These are phyloP conservation scores for Populus hybrid DNA, from an alignment of 441 rosid species.

Conservation along the genomic window DNA sequence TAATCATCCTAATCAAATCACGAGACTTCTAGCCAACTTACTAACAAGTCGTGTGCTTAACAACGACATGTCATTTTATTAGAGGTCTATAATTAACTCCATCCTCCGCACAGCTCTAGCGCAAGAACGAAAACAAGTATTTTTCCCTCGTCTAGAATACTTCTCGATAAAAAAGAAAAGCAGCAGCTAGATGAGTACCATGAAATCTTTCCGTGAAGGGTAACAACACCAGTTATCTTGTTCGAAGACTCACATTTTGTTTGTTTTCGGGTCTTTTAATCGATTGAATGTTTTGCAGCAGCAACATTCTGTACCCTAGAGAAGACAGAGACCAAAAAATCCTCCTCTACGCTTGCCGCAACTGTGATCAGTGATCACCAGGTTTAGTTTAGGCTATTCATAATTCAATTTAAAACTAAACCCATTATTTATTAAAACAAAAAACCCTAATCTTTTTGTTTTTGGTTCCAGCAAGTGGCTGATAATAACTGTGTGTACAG, in stretches of 20 bases:
- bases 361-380: constrained; percentile 95
- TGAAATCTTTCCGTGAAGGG: constrained; percentile 94
- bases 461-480: constrained; percentile 63
- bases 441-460: not conserved
- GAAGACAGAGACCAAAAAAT: constrained; percentile 67
- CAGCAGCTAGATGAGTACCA: constrained; percentile 61
- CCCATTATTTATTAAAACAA: not conserved
- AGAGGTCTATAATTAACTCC: not conserved
- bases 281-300: constrained; percentile 38
- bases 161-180: not conserved
- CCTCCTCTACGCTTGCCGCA: constrained; percentile 86
- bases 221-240: constrained; percentile 3
- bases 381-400: constrained; percentile 31
- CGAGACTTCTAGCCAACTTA: not conserved
- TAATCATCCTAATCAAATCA: not conserved
- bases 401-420: not conserved
- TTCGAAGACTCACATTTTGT: not conserved
- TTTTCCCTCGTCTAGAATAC: not conserved
- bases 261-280: not conserved
- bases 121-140: not conserved
- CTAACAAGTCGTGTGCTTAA: not conserved
- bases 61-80: not conserved
- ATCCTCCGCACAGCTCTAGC: not conserved
- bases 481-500: constrained; percentile 83
- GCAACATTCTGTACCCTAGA: constrained; percentile 77